A percentile compares a stretch with the other conserved stretches of the same genome.
These are phyloP conservation scores for Pisolithus orientalis DNA, from an alignment of 768 basidiomycete species.

Conservation along the genomic window DNA sequence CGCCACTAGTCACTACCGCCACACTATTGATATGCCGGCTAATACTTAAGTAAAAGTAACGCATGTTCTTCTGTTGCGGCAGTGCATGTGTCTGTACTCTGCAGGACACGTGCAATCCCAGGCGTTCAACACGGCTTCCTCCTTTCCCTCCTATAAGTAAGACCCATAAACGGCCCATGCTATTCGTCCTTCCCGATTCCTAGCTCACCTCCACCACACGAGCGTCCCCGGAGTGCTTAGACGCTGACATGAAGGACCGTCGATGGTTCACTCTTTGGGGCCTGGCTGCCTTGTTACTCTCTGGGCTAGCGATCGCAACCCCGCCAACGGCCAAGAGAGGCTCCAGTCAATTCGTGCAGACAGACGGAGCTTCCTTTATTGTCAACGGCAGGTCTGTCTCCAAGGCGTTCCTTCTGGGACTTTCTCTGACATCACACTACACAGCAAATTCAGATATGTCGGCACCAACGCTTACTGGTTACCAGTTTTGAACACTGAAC, in stretches of 20 bases:
- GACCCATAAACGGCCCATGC: neutral
- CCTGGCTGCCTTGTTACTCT: slow-evolving; percentile 27
- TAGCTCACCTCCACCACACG: neutral
- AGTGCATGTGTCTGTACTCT: neutral
- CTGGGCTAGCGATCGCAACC: slow-evolving; percentile 23
- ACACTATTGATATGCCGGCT: slow-evolving; percentile 2
- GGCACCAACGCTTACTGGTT: slow-evolving; percentile 71
- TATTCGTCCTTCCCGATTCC: neutral
- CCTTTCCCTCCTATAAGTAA: slow-evolving; percentile 14
- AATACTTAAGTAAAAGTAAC: neutral
- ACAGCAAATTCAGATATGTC: slow-evolving; percentile 35
- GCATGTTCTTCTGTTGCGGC: slow-evolving; percentile 3
- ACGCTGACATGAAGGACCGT: slow-evolving; percentile 31
- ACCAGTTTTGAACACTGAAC: slow-evolving; percentile 41
- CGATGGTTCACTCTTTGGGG: slow-evolving; percentile 19
- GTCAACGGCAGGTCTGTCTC: slow-evolving; percentile 47
- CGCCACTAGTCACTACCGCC: neutral
- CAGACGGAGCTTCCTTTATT: slow-evolving; percentile 38
- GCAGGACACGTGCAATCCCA: slow-evolving; percentile 11
- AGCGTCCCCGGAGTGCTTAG: slow-evolving; percentile 2
- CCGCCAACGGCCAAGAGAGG: slow-evolving; percentile 28
- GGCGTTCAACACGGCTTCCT: neutral
- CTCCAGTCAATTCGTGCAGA: slow-evolving; percentile 38
- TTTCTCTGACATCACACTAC: slow-evolving; percentile 21
- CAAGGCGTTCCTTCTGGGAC: neutral